Conservation (phyloP, 495 filamentous ascomycete genomes). For the Hyaloscypha bicolor region DNA sequence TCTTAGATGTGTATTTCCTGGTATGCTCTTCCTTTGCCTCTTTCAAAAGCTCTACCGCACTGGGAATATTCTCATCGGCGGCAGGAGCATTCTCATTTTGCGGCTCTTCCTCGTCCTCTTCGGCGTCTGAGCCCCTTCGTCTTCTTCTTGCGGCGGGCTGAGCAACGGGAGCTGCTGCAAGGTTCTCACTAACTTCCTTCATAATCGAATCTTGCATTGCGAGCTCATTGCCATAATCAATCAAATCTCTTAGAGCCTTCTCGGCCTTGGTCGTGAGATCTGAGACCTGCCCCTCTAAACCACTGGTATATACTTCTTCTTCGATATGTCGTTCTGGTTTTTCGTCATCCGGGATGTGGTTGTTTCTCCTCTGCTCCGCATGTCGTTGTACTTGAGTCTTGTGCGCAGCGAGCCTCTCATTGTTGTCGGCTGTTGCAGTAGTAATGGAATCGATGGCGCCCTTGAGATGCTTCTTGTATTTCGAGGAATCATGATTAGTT, state of each 20-base stretch:
- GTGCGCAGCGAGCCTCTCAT: conserved; percentile 49
- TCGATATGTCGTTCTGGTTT: conserved; percentile 45
- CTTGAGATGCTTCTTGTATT: conserved; percentile 42
- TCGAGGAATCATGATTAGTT: conserved; percentile 34
- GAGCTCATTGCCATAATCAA: conserved; percentile 51
- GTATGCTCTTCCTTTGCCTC: conserved; percentile 38
- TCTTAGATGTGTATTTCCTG: conserved; percentile 43
- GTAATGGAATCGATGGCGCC: conserved; percentile 40
- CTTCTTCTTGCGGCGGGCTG: conserved; percentile 30
- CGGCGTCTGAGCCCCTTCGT: conserved; percentile 31
- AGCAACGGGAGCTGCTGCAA: conserved; percentile 40
- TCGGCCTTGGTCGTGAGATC: conserved; percentile 44
- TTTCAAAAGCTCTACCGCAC: conserved; percentile 40
- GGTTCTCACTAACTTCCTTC: conserved; percentile 44
- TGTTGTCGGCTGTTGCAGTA: conserved; percentile 51
- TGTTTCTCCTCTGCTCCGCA: conserved; percentile 36
- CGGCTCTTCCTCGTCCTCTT: conserved; percentile 32
- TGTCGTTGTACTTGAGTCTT: conserved; percentile 43
- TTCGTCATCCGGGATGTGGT: conserved; percentile 29
- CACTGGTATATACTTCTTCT: conserved; percentile 39
- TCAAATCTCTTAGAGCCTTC: conserved; percentile 42
- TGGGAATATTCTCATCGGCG: conserved; percentile 17
- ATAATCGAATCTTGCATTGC: conserved; percentile 45
- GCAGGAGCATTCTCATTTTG: conserved; percentile 13
- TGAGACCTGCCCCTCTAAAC: conserved; percentile 42